Conservation (phyloP, 768 basidiomycete species). For the Boletus sp. region DNA sequence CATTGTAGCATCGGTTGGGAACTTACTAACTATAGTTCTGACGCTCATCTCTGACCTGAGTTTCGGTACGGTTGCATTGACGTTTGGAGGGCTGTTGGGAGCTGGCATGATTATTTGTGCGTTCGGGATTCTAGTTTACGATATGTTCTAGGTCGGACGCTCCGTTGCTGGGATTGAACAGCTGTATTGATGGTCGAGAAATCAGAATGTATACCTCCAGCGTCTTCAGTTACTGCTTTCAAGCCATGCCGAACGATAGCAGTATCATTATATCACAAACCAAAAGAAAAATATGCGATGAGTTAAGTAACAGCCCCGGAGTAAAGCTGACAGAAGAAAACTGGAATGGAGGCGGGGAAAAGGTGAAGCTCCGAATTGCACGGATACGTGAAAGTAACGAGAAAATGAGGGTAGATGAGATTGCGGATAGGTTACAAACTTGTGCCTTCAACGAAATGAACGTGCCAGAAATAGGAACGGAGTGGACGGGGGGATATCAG, state of each 20-base stretch:
- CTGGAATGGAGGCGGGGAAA: conserved; percentile 10
- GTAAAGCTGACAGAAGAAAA: conserved; percentile 18
- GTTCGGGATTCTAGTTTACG: conserved; percentile 75
- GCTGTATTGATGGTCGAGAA: background rate
- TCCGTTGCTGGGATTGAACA: background rate
- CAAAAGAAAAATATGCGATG: conserved; percentile 32
- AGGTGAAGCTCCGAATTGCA: conserved; percentile 9
- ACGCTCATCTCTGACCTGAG: conserved; percentile 77
- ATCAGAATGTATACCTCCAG: background rate
- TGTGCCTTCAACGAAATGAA: conserved; percentile 29
- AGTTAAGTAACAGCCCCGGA: conserved; percentile 32
- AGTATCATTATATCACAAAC: conserved; percentile 43
- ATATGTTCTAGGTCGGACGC: conserved; percentile 46
- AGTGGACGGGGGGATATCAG: conserved; percentile 26
- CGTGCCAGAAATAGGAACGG: conserved; percentile 21
- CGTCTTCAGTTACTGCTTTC: background rate
- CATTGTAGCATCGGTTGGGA: conserved; percentile 83
- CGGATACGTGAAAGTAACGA: conserved; percentile 19
- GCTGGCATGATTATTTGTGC: conserved; percentile 77
- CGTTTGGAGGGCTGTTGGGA: conserved; percentile 70
- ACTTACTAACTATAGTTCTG: conserved; percentile 90
- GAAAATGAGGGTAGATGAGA: conserved; percentile 31
- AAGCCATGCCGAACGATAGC: conserved; percentile 20
- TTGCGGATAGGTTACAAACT: conserved; percentile 32
- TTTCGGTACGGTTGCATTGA: conserved; percentile 65